These are phyloP conservation scores for Helminthosporium solani DNA, from an alignment of 2,329 filamentous ascomycete genomes.

Conservation along the genomic window DNA sequence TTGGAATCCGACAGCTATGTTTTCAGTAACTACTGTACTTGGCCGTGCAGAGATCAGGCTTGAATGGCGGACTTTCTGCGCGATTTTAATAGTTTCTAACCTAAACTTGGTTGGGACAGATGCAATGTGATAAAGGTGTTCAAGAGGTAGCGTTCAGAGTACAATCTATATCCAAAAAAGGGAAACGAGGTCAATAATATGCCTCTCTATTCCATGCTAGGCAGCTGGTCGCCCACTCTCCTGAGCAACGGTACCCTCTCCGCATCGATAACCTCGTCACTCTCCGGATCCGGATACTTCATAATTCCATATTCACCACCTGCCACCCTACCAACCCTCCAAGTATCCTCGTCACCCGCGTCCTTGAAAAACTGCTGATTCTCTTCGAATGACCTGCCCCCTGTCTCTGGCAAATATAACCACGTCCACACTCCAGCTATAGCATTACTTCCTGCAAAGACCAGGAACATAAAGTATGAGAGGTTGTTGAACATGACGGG, in stretches of 20 bases:
- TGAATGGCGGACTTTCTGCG: too few relatives aligned
- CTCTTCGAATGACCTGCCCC: constrained; percentile 60
- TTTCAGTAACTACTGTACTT: background rate
- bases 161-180: background rate
- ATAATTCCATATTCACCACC: constrained; percentile 53
- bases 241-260: constrained; percentile 50
- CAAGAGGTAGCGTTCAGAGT: background rate
- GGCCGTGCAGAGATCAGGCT: too few relatives aligned
- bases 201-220: constrained; percentile 21
- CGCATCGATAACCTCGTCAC: constrained; percentile 38
- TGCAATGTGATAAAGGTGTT: background rate
- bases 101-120: too few relatives aligned
- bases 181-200: background rate
- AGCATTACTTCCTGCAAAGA: constrained; percentile 57
- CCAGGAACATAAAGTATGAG: constrained; percentile 59
- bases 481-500: constrained; percentile 62
- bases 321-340: constrained; percentile 56
- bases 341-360: constrained; percentile 53
- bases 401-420: constrained; percentile 55
- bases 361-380: constrained; percentile 60
- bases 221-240: constrained; percentile 48
- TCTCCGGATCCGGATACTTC: constrained; percentile 43
- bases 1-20: too few relatives aligned
- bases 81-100: too few relatives aligned
- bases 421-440: constrained; percentile 59